A percentile compares a stretch with the other conserved stretches of the same genome.
These are phyloP conservation scores for Colletotrichum sojae DNA, from an alignment of 2,329 filamentous ascomycete genomes.

Conservation along the genomic window DNA sequence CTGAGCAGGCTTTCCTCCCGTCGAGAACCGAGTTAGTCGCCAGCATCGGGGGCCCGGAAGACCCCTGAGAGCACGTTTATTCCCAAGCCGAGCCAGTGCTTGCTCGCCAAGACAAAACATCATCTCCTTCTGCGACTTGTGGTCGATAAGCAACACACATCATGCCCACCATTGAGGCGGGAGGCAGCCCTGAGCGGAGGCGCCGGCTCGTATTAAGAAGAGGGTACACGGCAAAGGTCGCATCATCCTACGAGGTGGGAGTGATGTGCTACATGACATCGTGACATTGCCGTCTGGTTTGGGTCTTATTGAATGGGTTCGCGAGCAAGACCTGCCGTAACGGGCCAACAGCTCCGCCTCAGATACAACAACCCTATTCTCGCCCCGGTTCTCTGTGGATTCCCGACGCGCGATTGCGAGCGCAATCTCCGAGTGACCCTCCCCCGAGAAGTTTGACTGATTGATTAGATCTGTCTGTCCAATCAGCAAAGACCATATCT, in stretches of 20 bases:
- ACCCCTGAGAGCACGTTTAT: no score
- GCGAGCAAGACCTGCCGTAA: neutral
- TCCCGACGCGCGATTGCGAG: neutral
- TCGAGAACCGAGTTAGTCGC: slow-evolving; percentile 7
- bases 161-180: no score
- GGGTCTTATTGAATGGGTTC: neutral
- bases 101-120: no score
- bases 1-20: neutral
- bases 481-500: neutral
- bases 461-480: slow-evolving; percentile 12
- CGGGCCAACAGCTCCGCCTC: slow-evolving; percentile 3
- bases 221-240: neutral
- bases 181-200: neutral
- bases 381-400: slow-evolving; percentile 2
- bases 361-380: slow-evolving; percentile 14
- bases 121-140: no score
- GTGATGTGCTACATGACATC: slow-evolving; percentile 1
- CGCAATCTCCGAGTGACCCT: slow-evolving; percentile 12
- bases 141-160: no score
- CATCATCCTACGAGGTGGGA: neutral
- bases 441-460: neutral
- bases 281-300: neutral
- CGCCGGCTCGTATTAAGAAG: neutral
- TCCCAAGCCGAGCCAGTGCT: no score
- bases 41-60: neutral